Conservation (phyloP, 2,329 filamentous ascomycete genomes). For the Bisporella sp. region DNA sequence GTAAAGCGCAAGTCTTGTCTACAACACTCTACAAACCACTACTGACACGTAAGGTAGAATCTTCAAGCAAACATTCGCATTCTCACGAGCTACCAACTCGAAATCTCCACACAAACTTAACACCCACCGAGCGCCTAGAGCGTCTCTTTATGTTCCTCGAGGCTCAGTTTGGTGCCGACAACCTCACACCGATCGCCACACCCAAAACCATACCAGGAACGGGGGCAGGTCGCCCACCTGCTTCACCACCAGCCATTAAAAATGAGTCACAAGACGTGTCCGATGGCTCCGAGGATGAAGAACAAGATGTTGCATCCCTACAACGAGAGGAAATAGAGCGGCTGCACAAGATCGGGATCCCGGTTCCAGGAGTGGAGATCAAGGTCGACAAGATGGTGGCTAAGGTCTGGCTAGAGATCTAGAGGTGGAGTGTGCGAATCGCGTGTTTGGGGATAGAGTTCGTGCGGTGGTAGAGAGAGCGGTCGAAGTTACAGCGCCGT, state of each 20-base stretch:
- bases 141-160: slow-evolving; percentile 94
- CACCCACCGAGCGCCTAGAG: slow-evolving; percentile 69
- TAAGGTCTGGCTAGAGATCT: slow-evolving; percentile 87
- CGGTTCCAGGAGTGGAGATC: slow-evolving; percentile 83
- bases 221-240: not conserved
- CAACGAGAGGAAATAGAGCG: slow-evolving; percentile 63
- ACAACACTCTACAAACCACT: slow-evolving; percentile 14
- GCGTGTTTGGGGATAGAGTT: slow-evolving; percentile 75
- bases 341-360: slow-evolving; percentile 77
- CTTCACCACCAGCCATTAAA: slow-evolving; percentile 11
- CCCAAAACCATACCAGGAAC: slow-evolving; percentile 37
- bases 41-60: slow-evolving; percentile 36
- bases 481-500: slow-evolving; percentile 75
- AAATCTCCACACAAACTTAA: slow-evolving; percentile 69
- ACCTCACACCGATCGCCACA: slow-evolving; percentile 68
- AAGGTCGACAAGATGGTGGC: slow-evolving; percentile 82
- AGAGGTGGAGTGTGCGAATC: slow-evolving; percentile 79
- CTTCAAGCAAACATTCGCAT: slow-evolving; percentile 50
- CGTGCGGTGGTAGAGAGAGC: slow-evolving; percentile 84
- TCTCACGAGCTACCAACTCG: slow-evolving; percentile 42
- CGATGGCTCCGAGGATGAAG: slow-evolving; percentile 27
- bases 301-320: slow-evolving; percentile 28
- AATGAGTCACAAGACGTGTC: slow-evolving; percentile 14
- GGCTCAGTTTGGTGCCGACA: slow-evolving; percentile 84
- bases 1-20: slow-evolving; percentile 62